Conservation (phyloP, 2,329 filamentous ascomycete species). For the Aspergillus eucalypticola region DNA sequence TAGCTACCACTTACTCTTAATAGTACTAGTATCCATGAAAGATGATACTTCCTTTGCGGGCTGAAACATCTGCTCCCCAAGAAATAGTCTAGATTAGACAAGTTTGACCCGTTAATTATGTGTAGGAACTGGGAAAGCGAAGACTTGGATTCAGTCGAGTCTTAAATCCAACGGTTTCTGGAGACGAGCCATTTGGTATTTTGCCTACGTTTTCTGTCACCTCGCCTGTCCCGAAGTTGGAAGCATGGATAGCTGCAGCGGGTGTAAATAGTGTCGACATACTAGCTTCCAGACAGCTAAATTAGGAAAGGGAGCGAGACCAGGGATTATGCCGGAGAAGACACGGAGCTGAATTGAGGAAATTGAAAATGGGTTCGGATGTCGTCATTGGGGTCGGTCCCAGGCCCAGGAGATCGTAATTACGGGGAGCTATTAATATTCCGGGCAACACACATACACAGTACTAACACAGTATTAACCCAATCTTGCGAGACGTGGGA, state of each 20-base stretch:
- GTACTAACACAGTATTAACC: too few relatives aligned
- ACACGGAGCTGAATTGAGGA: not conserved
- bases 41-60: not conserved
- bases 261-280: not conserved
- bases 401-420: conserved; percentile 1
- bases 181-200: not conserved
- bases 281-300: not conserved
- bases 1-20: too few relatives aligned
- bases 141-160: not conserved
- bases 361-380: not conserved
- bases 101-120: too few relatives aligned
- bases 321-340: not conserved
- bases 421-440: conserved; percentile 5
- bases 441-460: not conserved
- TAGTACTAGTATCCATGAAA: not conserved
- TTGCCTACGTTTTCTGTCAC: conserved; percentile 9
- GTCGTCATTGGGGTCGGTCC: conserved; percentile 1
- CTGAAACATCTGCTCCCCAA: not conserved
- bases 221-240: conserved; percentile 1
- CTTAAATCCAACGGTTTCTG: conserved; percentile 1
- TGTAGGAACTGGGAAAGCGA: too few relatives aligned
- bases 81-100: too few relatives aligned
- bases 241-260: conserved; percentile 7
- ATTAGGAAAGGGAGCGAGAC: not conserved
- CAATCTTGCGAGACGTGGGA: conserved; percentile 1